phyloP scores from a whole-genome alignment of 164 flowering plant species.

The Kalanchoe fedtschenkoi region DNA sequence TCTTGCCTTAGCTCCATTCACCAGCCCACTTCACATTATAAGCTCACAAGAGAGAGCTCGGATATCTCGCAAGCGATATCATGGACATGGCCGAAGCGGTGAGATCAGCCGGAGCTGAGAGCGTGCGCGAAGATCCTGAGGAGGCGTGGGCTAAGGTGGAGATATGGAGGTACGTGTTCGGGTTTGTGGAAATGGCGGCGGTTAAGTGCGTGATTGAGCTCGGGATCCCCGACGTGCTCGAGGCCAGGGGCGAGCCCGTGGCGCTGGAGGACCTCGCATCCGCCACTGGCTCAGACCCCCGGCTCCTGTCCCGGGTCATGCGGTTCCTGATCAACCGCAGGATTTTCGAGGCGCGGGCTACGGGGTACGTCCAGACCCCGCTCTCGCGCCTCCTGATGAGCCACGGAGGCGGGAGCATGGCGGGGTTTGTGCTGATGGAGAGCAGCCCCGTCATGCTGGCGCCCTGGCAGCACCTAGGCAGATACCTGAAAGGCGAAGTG shows the following conservation, averaged over 20 bases:
- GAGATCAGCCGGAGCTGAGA: background rate
- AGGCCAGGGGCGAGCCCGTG: constrained; percentile 20
- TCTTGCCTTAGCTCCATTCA: too few relatives aligned
- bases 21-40: too few relatives aligned
- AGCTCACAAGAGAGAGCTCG: too few relatives aligned
- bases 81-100: background rate
- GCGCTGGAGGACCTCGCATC: constrained; percentile 32
- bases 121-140: constrained; percentile 13
- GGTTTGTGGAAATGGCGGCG: constrained; percentile 34
- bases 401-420: constrained; percentile 25
- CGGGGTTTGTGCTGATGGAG: constrained; percentile 28
- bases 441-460: constrained; percentile 39
- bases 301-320: constrained; percentile 39
- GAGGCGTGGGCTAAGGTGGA: constrained; percentile 31
- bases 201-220: constrained; percentile 61
- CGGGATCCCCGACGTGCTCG: constrained; percentile 41
- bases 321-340: constrained; percentile 28
- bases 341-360: constrained; percentile 16
- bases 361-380: constrained; percentile 30
- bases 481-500: constrained; percentile 9
- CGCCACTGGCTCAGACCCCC: constrained; percentile 20
- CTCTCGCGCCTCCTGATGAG: constrained; percentile 29
- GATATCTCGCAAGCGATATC: too few relatives aligned
- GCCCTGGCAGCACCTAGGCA: constrained; percentile 35
- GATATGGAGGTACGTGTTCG: constrained; percentile 42